Conservation (phyloP, 768 basidiomycete genomes). For the Russula earlei region DNA sequence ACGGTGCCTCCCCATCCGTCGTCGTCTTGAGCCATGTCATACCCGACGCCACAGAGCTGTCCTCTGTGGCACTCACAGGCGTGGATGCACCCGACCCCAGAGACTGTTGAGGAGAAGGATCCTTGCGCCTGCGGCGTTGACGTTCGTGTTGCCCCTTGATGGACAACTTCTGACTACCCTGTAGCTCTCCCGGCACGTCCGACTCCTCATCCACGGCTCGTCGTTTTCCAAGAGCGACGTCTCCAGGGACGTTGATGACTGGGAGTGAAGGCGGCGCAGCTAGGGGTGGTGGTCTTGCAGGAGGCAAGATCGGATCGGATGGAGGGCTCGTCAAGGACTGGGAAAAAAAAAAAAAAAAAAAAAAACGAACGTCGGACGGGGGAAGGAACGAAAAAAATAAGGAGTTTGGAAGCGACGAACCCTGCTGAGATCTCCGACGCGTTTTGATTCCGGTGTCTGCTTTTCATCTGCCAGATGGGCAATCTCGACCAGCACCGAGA, state of each 20-base stretch:
- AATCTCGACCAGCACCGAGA: constrained; percentile 11
- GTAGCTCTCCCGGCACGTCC: not conserved
- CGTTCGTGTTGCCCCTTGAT: constrained; percentile 11
- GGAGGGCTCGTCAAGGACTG: not conserved
- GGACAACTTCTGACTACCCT: not conserved
- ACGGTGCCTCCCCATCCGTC: constrained; percentile 6
- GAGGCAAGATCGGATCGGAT: not conserved
- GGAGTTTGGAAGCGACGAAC: constrained; percentile 11
- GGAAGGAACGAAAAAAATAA: not conserved
- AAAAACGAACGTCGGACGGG: not conserved
- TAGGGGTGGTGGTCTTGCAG: constrained; percentile 1
- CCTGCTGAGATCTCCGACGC: constrained; percentile 18
- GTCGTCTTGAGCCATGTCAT: constrained; percentile 7
- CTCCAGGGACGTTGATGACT: not conserved
- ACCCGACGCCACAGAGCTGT: not conserved
- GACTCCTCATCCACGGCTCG: not conserved
- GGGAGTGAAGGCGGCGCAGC: not conserved
- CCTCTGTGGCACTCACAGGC: not conserved
- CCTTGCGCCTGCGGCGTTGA: constrained; percentile 5
- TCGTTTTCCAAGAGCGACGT: not conserved
- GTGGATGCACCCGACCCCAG: not conserved
- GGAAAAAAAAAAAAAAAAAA: too few relatives aligned
- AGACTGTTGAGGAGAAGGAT: not conserved
- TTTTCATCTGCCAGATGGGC: constrained; percentile 5
- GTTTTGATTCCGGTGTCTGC: not conserved